Conservation (phyloP, 441 rosid species). For the Flueggea neowawraea region DNA sequence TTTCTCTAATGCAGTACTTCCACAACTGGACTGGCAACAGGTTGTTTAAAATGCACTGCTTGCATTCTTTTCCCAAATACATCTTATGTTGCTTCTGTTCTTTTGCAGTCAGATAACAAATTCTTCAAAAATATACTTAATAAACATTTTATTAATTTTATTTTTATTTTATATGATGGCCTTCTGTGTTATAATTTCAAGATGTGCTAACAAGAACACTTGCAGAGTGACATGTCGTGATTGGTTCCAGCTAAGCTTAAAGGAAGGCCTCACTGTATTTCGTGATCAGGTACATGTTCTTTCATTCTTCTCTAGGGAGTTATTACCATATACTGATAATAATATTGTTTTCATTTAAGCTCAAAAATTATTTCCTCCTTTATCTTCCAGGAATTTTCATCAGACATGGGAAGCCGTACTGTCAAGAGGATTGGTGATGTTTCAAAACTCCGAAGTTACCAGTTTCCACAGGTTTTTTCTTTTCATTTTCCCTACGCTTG, state of each 20-base stretch:
- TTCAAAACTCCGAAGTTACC: conserved; percentile 82
- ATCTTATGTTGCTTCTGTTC: background rate
- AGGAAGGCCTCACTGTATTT: conserved; percentile 99
- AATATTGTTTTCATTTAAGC: background rate
- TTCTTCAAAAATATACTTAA: too few species aligned
- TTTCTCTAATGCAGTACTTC: conserved; percentile 71
- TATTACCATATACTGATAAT: too few species aligned
- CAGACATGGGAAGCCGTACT: conserved; percentile 98
- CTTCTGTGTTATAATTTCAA: background rate
- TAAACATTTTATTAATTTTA: background rate
- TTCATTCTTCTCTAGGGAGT: background rate
- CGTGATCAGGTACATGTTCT: conserved; percentile 71
- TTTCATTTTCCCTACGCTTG: background rate
- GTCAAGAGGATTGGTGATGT: conserved; percentile 98
- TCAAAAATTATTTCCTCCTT: conserved; percentile 1
- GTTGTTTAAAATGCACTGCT: conserved; percentile 31
- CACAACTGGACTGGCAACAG: conserved; percentile 99
- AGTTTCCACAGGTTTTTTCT: conserved; percentile 78
- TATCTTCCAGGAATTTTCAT: conserved; percentile 78
- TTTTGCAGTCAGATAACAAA: background rate
- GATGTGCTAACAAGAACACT: conserved; percentile 13
- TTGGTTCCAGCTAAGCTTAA: conserved; percentile 99
- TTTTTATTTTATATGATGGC: conserved; percentile 1
- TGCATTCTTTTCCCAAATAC: background rate
- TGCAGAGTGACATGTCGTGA: conserved; percentile 98